Base-by-base conservation (phyloP, 2,329 filamentous ascomycete species). In the Rhexocercosporidium sp. region DNA sequence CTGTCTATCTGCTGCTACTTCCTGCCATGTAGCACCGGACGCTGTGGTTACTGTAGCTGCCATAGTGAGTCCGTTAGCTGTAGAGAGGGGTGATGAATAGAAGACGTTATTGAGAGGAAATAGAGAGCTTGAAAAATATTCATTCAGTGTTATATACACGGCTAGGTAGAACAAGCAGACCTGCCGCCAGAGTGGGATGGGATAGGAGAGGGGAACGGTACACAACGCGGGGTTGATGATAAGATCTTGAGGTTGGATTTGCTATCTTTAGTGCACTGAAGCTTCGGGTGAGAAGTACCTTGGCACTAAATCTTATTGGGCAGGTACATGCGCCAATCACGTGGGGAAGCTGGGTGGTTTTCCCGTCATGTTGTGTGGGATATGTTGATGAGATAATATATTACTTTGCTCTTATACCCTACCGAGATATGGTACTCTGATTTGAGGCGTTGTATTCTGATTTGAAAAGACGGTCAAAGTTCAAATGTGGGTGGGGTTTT, bases 1-100 rank as follows among this genome's bases (percentile, higher is more conserved):
- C 67, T 83, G 83, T 51, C 80, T 78, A 66, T 81, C 79, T 49
- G 78, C 74, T 37, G 82, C 82, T n/a, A 84, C 80, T 34, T 81
- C 77, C 69, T 84, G 77, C 83, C 84, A 86, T 31, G 72, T 78
- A 61, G 79, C 76, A 20, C 75, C 74, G 4, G 70, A 70, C 3
- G 69, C 69, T 34, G 69, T 75, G 3, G 75, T 77, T n/a, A 76
- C 66, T 69, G 60, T 69, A 54, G 70, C 73, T 70, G 73, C 66
- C 74, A 75, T 75, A 20, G 7, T 69, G 47, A 69, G 49, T 62
- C 14, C 14, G 16, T 59, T 49, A 41, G 29, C 9, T 46, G 11
- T 8, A 18, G 7, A 27, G 14, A 41, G 25, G 41, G 29, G n/a
- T 25, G n/a, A 20, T 9, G 25, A n/a, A 16, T 9, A 16, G n/a